phyloP scores from a whole-genome alignment of 108 stramenopile genomes.

The Fragilaria crotonensis region DNA sequence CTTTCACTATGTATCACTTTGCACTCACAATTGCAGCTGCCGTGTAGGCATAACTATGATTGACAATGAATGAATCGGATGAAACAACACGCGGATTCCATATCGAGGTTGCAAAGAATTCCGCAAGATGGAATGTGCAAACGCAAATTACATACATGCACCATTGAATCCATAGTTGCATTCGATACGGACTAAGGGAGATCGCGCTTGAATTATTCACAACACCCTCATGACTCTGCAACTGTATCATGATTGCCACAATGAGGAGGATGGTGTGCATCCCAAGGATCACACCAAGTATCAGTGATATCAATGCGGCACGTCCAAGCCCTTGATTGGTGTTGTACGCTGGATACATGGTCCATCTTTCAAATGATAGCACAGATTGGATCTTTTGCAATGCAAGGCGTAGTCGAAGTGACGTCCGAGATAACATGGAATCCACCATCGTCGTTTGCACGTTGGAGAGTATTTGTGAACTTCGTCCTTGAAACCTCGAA shows the following conservation, averaged over 20 bases:
- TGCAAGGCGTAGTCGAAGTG: slow-evolving; percentile 9
- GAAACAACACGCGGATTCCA: slow-evolving; percentile 59
- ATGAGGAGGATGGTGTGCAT: slow-evolving; percentile 25
- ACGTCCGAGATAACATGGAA: too few relatives aligned
- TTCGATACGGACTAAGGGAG: too few relatives aligned
- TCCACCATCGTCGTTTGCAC: too few relatives aligned
- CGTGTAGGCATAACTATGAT: slow-evolving; percentile 89
- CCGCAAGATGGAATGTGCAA: slow-evolving; percentile 71
- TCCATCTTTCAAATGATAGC: slow-evolving; percentile 55
- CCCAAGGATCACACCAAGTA: slow-evolving; percentile 41
- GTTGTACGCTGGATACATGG: slow-evolving; percentile 46
- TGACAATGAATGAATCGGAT: slow-evolving; percentile 83
- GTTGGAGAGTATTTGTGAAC: too few relatives aligned
- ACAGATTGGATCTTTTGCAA: slow-evolving; percentile 36
- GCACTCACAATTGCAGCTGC: slow-evolving; percentile 69
- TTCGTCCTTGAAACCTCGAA: too few relatives aligned
- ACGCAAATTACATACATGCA: slow-evolving; percentile 57
- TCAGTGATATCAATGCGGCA: slow-evolving; percentile 31
- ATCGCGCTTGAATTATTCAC: too few relatives aligned
- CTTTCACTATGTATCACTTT: neutral
- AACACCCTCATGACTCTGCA: too few relatives aligned
- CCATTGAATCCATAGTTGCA: slow-evolving; percentile 67
- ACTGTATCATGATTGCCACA: slow-evolving; percentile 9
- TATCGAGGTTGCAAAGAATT: slow-evolving; percentile 77
- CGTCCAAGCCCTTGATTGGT: slow-evolving; percentile 29